A percentile compares a stretch with the other conserved stretches of the same genome.
Evolutionary conservation across 306 rosid genomes (phyloP).

Genomic region (Quercus agrifolia): DNA sequence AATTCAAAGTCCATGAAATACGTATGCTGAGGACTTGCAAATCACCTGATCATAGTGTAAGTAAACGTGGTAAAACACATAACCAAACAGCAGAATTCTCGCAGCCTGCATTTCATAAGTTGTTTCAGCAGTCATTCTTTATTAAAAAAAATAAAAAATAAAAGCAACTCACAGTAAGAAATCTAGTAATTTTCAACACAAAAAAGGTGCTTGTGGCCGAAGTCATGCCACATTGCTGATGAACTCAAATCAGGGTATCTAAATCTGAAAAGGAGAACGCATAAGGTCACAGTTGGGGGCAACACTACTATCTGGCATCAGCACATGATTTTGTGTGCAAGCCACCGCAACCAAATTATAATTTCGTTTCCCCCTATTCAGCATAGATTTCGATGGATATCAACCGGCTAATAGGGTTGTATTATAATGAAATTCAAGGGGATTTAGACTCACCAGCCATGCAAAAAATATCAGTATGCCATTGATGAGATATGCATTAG

Average conservation of each 20-base stretch:
- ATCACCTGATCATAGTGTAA: slow-evolving; percentile 86
- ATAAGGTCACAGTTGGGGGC: neutral
- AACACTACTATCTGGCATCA: neutral
- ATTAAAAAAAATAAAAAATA: neutral
- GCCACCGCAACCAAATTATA: neutral
- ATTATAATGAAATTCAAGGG: neutral
- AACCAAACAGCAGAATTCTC: slow-evolving; percentile 74
- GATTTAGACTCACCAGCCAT: slow-evolving; percentile 73
- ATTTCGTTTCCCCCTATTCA: too few species aligned
- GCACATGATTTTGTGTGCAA: neutral
- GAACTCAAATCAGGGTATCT: neutral
- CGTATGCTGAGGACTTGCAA: slow-evolving; percentile 3
- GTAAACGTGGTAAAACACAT: slow-evolving; percentile 83
- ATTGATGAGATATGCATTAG: slow-evolving; percentile 72
- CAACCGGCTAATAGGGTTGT: neutral
- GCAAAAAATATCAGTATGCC: slow-evolving; percentile 91
- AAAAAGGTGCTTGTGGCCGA: neutral
- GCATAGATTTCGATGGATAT: neutral
- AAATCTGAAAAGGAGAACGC: neutral
- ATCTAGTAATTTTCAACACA: neutral
- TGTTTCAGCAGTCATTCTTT: slow-evolving; percentile 16
- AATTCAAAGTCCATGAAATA: neutral
- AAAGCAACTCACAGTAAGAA: neutral
- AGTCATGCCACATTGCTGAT: neutral
- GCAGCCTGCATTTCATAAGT: slow-evolving; percentile 66